Evolutionary conservation across 495 filamentous ascomycete species (phyloP), one percentile per base, ranked within the genome.

Genomic region (Pseudoneurospora amorphoporcata): DNA sequence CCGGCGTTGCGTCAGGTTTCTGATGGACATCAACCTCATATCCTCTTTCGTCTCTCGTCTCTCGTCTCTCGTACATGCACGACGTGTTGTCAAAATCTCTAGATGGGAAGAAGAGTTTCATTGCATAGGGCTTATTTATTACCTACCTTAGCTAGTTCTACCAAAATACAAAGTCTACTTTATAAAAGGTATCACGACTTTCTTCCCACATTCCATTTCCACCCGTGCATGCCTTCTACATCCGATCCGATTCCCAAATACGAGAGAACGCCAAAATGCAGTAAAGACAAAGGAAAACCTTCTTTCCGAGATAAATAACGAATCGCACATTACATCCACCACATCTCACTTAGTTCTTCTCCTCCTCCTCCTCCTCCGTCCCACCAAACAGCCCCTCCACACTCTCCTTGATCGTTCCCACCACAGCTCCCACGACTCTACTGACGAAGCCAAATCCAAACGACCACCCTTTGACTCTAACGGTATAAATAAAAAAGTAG

Each of bases 401-500:
- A 8, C 23, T 61, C 5, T 65, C 14, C 53, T 65, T 65, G 1
- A 65, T 7, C 32, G 53, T 17, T 3, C 53, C 29, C 0, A 65
- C 29, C 2, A 35, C 29, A 14, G 53, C 53, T 8, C 53, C 53
- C 0, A 17, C 53, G 5, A 65, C 29, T 5, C 19, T 8, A 5
- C n/a, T 9, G 10, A 65, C 3, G 6, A 65, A 37, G 14, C 89
- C 87, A 47, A 93, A 82, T 0, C 92, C 92, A 76, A 94, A 94
- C 10, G 82, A 87, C 91, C 90, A 93, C 8, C 90, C 87, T 73
- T 86, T 86, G 68, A 95, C 87, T 19, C 92, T 84, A 4, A 93
- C 84, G 2, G 90, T 91, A 79, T 92, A 95, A 70, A 95, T 88
- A 73, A 96, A 93, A 83, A 96, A 94, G 80, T 94, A 95, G 0